Conservation (phyloP, 2,329 filamentous ascomycete genomes). For the Diplodia mutila region DNA sequence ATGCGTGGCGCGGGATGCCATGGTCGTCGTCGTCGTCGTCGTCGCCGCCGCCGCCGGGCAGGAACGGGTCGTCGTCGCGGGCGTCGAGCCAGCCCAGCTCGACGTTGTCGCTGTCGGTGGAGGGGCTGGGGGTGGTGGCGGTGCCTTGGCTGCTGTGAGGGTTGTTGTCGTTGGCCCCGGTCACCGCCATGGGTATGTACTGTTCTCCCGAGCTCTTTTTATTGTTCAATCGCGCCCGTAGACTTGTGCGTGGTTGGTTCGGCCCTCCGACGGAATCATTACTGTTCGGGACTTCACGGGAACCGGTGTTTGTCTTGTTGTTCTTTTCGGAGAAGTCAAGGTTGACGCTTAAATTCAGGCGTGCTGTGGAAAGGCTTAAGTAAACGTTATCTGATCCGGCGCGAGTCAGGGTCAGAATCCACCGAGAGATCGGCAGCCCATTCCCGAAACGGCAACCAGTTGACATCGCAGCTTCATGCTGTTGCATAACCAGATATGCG, state of each 20-base stretch:
- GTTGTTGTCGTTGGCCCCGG: background rate
- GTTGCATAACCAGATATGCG: background rate
- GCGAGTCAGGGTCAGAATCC: conserved; percentile 17
- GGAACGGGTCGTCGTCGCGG: conserved; percentile 1
- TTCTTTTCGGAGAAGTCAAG: background rate
- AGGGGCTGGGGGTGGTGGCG: background rate
- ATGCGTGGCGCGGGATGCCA: no score
- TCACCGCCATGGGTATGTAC: background rate
- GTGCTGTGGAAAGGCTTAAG: background rate
- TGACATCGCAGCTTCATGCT: background rate
- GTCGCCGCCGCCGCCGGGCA: background rate
- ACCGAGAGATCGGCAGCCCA: background rate
- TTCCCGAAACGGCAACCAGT: background rate
- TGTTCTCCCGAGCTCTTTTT: background rate
- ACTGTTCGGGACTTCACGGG: no score
- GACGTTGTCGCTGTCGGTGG: conserved; percentile 1
- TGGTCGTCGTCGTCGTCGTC: background rate
- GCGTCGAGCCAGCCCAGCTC: background rate
- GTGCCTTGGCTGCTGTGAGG: background rate
- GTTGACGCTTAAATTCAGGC: background rate
- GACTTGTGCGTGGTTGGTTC: background rate
- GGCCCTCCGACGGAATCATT: background rate
- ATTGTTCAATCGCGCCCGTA: background rate
- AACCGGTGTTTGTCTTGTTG: background rate
- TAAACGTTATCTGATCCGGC: conserved; percentile 16